These are phyloP conservation scores for Pseudopyricularia cyperi DNA, from an alignment of 2,329 filamentous ascomycete genomes.

Conservation along the genomic window DNA sequence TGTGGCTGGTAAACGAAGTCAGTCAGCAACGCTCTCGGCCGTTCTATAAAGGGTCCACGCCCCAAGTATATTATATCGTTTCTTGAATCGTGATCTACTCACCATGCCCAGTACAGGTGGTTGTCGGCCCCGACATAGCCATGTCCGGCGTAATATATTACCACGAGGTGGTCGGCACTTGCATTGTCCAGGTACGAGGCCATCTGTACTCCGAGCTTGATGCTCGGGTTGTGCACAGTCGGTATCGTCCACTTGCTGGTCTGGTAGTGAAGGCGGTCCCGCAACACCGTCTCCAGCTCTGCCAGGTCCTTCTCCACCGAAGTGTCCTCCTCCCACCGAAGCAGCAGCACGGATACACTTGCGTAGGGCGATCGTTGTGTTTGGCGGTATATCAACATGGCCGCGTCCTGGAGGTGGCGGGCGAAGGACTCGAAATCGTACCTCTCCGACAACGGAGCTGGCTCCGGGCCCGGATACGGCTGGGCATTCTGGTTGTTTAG, in stretches of 20 bases:
- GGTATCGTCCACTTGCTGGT: conserved; percentile 51
- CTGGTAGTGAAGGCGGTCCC: conserved; percentile 46
- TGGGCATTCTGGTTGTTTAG: conserved; percentile 4
- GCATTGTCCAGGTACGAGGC: conserved; percentile 46
- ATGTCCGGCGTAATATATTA: conserved; percentile 52
- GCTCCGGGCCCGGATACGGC: conserved; percentile 8
- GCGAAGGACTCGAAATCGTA: conserved; percentile 56
- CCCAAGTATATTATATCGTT: not conserved
- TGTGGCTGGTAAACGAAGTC: conserved; percentile 28
- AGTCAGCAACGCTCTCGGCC: conserved; percentile 5
- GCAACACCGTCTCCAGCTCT: conserved; percentile 43
- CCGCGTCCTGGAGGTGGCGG: conserved; percentile 54
- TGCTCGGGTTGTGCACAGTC: conserved; percentile 41
- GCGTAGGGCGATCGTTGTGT: conserved; percentile 44
- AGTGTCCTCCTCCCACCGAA: conserved; percentile 50
- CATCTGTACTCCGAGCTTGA: conserved; percentile 49
- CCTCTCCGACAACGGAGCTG: conserved; percentile 22
- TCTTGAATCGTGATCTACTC: conserved; percentile 19
- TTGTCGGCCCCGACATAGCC: conserved; percentile 45
- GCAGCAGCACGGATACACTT: conserved; percentile 44
- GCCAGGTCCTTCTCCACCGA: conserved; percentile 38
- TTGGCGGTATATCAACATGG: conserved; percentile 53
- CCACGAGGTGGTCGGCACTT: conserved; percentile 44
- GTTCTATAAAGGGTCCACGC: not conserved
- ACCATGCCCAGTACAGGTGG: conserved; percentile 56